Percentiles rank a stretch among this genome's conserved stretches.
These are phyloP conservation scores for Endocladia muricata DNA, from an alignment of 31 red algal species.

Conservation along the genomic window DNA sequence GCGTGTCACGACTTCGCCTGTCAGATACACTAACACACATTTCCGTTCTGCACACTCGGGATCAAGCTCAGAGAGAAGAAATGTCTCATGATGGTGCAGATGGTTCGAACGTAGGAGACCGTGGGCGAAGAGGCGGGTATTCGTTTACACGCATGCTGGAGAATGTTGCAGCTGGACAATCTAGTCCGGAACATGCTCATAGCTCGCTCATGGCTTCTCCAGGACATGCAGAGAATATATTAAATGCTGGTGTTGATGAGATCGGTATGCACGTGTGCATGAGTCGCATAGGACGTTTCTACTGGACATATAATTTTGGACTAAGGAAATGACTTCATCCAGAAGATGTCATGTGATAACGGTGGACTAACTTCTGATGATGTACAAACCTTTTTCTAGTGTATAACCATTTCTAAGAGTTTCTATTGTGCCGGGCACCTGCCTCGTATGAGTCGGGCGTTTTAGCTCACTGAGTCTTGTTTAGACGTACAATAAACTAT, in stretches of 20 bases:
- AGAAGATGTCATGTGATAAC: too few relatives aligned
- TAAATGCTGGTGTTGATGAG: slow-evolving; percentile 27
- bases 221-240: slow-evolving; percentile 42
- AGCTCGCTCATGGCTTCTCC: slow-evolving; percentile 29
- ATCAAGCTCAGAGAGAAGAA: slow-evolving; percentile 27
- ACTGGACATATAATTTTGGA: slow-evolving; percentile 24
- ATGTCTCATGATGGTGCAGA: slow-evolving; percentile 32
- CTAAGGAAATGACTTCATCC: too few relatives aligned
- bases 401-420: too few relatives aligned
- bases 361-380: too few relatives aligned
- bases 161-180: slow-evolving; percentile 49
- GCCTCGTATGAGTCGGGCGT: too few relatives aligned
- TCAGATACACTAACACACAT: not conserved
- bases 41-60: slow-evolving; percentile 30
- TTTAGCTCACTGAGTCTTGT: too few relatives aligned
- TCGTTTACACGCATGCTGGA: slow-evolving; percentile 26
- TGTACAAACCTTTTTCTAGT: too few relatives aligned
- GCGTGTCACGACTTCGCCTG: not conserved
- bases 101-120: slow-evolving; percentile 14
- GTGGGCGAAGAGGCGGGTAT: slow-evolving; percentile 31
- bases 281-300: slow-evolving; percentile 34
- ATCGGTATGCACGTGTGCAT: slow-evolving; percentile 45
- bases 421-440: too few relatives aligned
- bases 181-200: slow-evolving; percentile 17
- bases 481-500: too few relatives aligned